These are phyloP conservation scores for Chrysoporthe puriensis DNA, from an alignment of 2,329 filamentous ascomycete genomes.

Conservation along the genomic window DNA sequence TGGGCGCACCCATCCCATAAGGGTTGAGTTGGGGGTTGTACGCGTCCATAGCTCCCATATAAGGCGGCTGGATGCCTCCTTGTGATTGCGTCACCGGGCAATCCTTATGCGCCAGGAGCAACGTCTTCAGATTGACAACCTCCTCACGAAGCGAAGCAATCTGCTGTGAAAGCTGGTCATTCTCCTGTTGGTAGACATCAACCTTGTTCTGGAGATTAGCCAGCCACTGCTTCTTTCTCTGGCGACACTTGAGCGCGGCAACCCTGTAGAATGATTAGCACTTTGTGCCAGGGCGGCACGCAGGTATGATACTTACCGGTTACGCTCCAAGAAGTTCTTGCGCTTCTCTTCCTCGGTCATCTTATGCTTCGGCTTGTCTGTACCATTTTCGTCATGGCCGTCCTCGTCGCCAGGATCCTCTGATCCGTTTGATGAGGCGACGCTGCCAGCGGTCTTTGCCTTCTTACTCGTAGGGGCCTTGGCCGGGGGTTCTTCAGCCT, in stretches of 20 bases:
- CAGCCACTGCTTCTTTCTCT: conserved; percentile 98
- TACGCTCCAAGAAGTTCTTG: conserved; percentile 95
- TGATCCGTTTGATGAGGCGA: conserved; percentile 35
- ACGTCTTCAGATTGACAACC: conserved; percentile 90
- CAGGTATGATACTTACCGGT: conserved; percentile 67
- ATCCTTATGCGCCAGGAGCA: conserved; percentile 93
- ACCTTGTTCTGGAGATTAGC: conserved; percentile 94
- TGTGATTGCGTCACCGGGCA: conserved; percentile 91
- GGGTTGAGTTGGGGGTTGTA: conserved; percentile 62
- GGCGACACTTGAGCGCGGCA: conserved; percentile 93
- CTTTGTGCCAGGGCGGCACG: not conserved
- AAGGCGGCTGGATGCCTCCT: conserved; percentile 55
- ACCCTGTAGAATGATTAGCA: conserved; percentile 60
- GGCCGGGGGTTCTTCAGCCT: conserved; percentile 67
- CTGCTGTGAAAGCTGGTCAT: conserved; percentile 82
- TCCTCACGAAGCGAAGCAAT: conserved; percentile 88
- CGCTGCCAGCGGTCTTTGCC: conserved; percentile 57
- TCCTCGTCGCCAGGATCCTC: conserved; percentile 49
- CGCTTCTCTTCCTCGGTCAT: conserved; percentile 99
- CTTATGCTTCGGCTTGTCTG: conserved; percentile 69
- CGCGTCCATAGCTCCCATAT: conserved; percentile 56
- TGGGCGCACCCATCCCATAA: conserved; percentile 59
- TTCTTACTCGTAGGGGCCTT: conserved; percentile 74
- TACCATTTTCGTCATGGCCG: conserved; percentile 60
- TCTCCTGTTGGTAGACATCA: conserved; percentile 89